These are phyloP conservation scores for Waltiozyma sp. DNA, from an alignment of 1,139 yeast species.

Conservation along the genomic window DNA sequence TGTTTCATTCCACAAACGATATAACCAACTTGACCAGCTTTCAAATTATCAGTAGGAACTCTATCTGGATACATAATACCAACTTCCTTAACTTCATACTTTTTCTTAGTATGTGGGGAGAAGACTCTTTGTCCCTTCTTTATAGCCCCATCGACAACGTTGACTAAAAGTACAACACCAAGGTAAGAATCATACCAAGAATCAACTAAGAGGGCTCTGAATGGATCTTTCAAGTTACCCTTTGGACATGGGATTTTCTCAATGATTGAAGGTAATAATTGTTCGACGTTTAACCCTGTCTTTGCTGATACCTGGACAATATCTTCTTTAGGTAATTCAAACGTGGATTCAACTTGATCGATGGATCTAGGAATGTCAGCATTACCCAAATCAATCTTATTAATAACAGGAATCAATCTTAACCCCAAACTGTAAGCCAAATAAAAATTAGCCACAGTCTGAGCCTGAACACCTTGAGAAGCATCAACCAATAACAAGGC, in stretches of 20 bases:
- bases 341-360: conserved; percentile 74
- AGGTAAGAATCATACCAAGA: conserved; percentile 94
- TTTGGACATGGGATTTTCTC: conserved; percentile 66
- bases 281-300: conserved; percentile 71
- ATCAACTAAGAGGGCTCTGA: conserved; percentile 77
- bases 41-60: conserved; percentile 45
- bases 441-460: conserved; percentile 91
- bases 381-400: conserved; percentile 81
- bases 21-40: conserved; percentile 92
- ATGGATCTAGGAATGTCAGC: conserved; percentile 77
- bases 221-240: conserved; percentile 44
- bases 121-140: conserved; percentile 64
- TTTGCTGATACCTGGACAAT: conserved; percentile 88
- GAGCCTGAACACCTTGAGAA: conserved; percentile 94
- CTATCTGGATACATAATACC: conserved; percentile 95
- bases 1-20: conserved; percentile 89
- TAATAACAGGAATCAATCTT: conserved; percentile 77
- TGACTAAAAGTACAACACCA: conserved; percentile 84
- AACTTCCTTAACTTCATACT: conserved; percentile 81
- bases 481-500: conserved; percentile 89
- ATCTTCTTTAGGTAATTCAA: conserved; percentile 66
- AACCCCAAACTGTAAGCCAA: conserved; percentile 81
- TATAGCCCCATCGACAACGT: conserved; percentile 73
- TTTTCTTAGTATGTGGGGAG: conserved; percentile 66
- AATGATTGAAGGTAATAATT: conserved; percentile 68